Evolutionary conservation across 805 yeast species (phyloP).

Genomic region (Wickerhamiella hasegawae): DNA sequence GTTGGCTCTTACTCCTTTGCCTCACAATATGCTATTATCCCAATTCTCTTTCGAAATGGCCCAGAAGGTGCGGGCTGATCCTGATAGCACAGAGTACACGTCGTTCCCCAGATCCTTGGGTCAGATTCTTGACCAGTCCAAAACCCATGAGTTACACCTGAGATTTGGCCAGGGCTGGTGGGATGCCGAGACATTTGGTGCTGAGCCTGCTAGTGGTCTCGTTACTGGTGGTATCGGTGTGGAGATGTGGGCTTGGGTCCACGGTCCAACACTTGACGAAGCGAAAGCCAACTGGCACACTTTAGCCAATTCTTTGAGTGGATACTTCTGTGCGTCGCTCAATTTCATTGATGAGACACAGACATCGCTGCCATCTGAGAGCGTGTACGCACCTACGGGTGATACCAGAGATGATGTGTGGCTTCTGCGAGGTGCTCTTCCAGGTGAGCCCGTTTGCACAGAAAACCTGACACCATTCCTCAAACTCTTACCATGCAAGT

Average conservation of each 20-base stretch:
- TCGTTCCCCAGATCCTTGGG: constrained; percentile 68
- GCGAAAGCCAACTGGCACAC: constrained; percentile 56
- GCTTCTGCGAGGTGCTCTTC: constrained; percentile 63
- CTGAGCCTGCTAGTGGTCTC: constrained; percentile 53
- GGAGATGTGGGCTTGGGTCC: constrained; percentile 78
- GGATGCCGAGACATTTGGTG: constrained; percentile 82
- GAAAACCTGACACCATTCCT: constrained; percentile 91
- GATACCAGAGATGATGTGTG: background rate
- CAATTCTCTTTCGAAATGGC: constrained; percentile 43
- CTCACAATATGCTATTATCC: constrained; percentile 52
- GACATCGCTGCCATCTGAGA: constrained; percentile 47
- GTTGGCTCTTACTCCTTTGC: constrained; percentile 49
- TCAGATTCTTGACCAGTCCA: constrained; percentile 51
- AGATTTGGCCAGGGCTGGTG: constrained; percentile 91
- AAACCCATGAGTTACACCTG: constrained; percentile 61
- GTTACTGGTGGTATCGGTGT: constrained; percentile 88
- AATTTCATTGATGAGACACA: constrained; percentile 70
- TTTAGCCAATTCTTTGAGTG: constrained; percentile 64
- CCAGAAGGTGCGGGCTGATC: constrained; percentile 4
- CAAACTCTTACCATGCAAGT: constrained; percentile 80
- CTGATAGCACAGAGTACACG: constrained; percentile 14
- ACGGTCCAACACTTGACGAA: constrained; percentile 36
- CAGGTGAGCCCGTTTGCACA: constrained; percentile 91
- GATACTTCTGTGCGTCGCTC: constrained; percentile 86
- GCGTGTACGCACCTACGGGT: constrained; percentile 9